Evolutionary conservation across 148 eudicot genomes (phyloP).

Genomic region (Silene latifolia): DNA sequence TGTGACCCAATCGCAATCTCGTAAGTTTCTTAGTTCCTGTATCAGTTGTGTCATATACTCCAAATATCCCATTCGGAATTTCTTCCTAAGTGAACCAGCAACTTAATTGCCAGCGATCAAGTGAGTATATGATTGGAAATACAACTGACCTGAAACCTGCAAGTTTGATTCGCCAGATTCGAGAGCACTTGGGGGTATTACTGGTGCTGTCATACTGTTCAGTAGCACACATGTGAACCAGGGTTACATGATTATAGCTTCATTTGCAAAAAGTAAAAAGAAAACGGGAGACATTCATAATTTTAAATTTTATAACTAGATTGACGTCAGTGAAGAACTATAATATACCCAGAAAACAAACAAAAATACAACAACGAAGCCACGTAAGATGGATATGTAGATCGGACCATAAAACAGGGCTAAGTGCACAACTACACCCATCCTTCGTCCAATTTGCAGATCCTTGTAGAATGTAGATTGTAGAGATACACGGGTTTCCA

Average conservation of each 20-base stretch:
- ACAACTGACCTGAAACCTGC: slow-evolving; percentile 69
- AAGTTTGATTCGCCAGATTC: slow-evolving; percentile 67
- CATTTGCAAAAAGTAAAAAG: neutral
- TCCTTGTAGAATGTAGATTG: too few relatives aligned
- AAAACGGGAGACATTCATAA: neutral
- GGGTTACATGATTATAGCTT: neutral
- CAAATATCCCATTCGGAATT: too few relatives aligned
- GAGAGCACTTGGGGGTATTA: slow-evolving; percentile 72
- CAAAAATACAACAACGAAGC: too few relatives aligned
- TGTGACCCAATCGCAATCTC: neutral
- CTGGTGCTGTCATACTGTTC: slow-evolving; percentile 94
- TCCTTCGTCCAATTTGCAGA: too few relatives aligned
- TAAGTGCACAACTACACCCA: too few relatives aligned
- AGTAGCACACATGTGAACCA: neutral
- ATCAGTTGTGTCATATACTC: too few relatives aligned
- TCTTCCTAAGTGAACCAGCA: neutral
- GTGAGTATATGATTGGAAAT: slow-evolving; percentile 2
- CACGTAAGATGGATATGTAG: too few relatives aligned
- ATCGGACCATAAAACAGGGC: too few relatives aligned
- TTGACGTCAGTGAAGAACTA: neutral
- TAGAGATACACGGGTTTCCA: too few relatives aligned
- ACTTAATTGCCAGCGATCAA: neutral
- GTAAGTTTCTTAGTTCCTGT: neutral
- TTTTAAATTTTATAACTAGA: neutral
- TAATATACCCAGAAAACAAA: too few relatives aligned